Evolutionary conservation across 139 green algal species (phyloP), one percentile per base, ranked within the genome.

Genomic region (Astrephomene gubernaculifera): DNA sequence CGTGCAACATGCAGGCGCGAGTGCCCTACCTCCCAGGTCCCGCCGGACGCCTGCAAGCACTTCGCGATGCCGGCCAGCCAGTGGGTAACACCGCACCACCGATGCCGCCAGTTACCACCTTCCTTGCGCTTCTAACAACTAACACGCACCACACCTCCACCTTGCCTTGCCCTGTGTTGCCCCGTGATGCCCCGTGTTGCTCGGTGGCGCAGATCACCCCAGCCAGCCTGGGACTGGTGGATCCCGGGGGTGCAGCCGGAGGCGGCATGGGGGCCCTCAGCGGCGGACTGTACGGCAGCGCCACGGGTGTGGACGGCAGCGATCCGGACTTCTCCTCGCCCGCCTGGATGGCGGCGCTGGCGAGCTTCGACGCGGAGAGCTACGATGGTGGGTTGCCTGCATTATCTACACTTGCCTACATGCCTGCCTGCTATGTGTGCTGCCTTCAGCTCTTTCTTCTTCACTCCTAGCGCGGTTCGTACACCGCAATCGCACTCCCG

Each of bases 311-410:
- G 8, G 78, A 65, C 22, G 78, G 31, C 17, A 3, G 25, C 22
- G 78, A 84, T 43, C 78, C 78, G 0, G 78, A 84, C 31, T 84
- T 84, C 5, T 24, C 43, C 4, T 84, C 63, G 0, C 78, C 78
- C 7, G 78, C 78, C n/a, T 84, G 78, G 78, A 57, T 5, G 25
- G 78, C 41, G 31, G 78, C 78, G 31, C 78, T 84, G 14, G 61
- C 44, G 43, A 84, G 29, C 63, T 84, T 84, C 31, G 78, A 84
- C 31, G 78, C 63, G 2, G 60, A 49, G 10, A 84, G 54, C 43
- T 84, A 49, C 31, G 41, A 74, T 3, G 78, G 78, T 84, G 60
- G 0, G 76, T 38, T 39, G 63, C 8, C 41, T 12, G n/a, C 12
- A 43, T 9, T 21, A 17, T 12, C 49, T 57, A 57, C 49, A 17